A percentile compares a stretch with the other conserved stretches of the same genome.
These are phyloP conservation scores for Zymoseptoria brevis DNA, from an alignment of 2,329 filamentous ascomycete genomes.

Conservation along the genomic window DNA sequence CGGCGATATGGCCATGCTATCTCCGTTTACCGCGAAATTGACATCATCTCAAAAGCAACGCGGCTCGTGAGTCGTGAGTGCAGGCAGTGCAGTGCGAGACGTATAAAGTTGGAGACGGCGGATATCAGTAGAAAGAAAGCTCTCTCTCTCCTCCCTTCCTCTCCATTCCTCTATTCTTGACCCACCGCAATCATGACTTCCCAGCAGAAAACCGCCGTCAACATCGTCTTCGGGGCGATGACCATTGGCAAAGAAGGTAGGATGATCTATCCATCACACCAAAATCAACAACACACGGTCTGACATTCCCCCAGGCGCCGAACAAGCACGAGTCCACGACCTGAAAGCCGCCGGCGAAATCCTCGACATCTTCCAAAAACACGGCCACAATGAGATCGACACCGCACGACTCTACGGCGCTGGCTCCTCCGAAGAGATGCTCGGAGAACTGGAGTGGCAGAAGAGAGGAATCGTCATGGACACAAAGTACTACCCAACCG, in stretches of 20 bases:
- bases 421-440: constrained; percentile 21
- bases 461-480: constrained; percentile 22
- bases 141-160: too few relatives aligned
- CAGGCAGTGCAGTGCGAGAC: neutral
- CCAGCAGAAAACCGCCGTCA: constrained; percentile 17
- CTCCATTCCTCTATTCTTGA: too few relatives aligned
- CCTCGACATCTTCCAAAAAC: constrained; percentile 23
- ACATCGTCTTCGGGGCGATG: constrained; percentile 22
- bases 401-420: constrained; percentile 23
- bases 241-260: constrained; percentile 10
- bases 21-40: neutral
- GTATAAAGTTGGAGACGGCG: neutral
- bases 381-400: constrained; percentile 26
- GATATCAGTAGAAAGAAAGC: too few relatives aligned
- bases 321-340: constrained; percentile 21
- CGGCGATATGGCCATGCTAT: neutral
- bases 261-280: too few relatives aligned
- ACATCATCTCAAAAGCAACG: neutral
- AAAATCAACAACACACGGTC: neutral
- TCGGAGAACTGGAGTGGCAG: constrained; percentile 24
- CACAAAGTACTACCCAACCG: constrained; percentile 23
- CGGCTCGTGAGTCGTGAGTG: neutral
- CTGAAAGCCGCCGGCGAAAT: constrained; percentile 16
- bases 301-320: constrained; percentile 3
- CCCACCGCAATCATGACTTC: constrained; percentile 15